phyloP scores from a whole-genome alignment of 768 basidiomycete species.

The Phylloporus scabripes region DNA sequence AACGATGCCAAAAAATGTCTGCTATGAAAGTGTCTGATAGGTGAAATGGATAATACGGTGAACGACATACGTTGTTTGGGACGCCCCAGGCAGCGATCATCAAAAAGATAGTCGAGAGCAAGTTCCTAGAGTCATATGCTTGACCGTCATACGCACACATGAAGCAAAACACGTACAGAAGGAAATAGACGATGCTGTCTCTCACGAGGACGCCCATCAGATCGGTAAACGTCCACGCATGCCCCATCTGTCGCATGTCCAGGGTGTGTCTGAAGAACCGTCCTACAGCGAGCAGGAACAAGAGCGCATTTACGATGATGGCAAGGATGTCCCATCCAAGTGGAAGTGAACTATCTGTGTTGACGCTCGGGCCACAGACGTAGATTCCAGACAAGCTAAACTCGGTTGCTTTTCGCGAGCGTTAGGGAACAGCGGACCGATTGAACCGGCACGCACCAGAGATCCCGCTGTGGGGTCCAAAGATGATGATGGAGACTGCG shows the following conservation, averaged over 20 bases:
- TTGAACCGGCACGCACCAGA: too few species aligned
- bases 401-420: too few species aligned
- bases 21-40: not conserved
- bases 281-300: not conserved
- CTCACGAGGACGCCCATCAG: not conserved
- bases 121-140: not conserved
- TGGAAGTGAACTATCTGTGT: too few species aligned
- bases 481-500: too few species aligned
- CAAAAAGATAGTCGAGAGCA: not conserved
- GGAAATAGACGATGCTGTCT: not conserved
- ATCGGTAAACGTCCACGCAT: not conserved
- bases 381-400: too few species aligned
- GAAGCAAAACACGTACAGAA: not conserved
- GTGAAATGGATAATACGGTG: too few species aligned
- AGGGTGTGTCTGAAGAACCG: not conserved
- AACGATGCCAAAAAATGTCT: constrained; percentile 8
- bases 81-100: constrained; percentile 7
- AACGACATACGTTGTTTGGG: constrained; percentile 7
- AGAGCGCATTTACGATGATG: not conserved
- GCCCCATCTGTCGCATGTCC: not conserved
- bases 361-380: too few species aligned
- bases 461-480: too few species aligned
- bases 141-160: not conserved
- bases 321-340: too few species aligned
- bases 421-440: too few species aligned